Evolutionary conservation across 176 grass and related monocot genomes (phyloP), one percentile per base, ranked within the genome.

Genomic region (Triticum urartu): DNA sequence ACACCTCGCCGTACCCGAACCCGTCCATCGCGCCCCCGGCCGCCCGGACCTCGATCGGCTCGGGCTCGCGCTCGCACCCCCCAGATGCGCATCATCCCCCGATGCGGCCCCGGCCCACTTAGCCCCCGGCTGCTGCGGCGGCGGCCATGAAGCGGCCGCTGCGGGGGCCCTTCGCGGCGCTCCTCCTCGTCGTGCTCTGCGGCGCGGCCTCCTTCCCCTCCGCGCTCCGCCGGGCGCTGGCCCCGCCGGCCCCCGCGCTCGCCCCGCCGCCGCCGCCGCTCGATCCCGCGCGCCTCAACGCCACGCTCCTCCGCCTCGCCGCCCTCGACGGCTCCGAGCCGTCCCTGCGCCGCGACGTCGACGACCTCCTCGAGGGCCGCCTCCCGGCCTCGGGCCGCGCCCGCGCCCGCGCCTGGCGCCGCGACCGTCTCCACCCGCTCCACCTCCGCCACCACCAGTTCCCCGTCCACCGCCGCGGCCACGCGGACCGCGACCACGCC

Each of bases 241-340:
- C 66, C 45, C 83, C 83, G 7, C 3, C 72, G 26, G 15, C 15
- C 50, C 42, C 78, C 40, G 48, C 7, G 14, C 45, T 38, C 40
- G 56, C 56, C 9, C 43, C 17, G 20, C 68, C 9, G 17, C 65
- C 9, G 22, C 64, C 3, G 9, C 75, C 0, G 40, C 66, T 77
- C 59, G 85, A 84, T 83, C 76, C 69, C 25, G 69, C 77, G 22
- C 15, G 70, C 63, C 86, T 89, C 70, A 88, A 98, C 90, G 88
- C 87, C 77, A 92, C 94, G 80, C 88, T 98, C 40, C 84, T 98
- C n/a, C 73, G 79, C 50, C 72, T 98, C n/a, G 86, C 92, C n/a
- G 88, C 85, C 25, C 68, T 50, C 64, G 92, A 98, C 18, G 68
- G 79, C 2, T 83, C 86, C 21, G 92, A 98, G 38, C 82, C 68